Conservation (phyloP, 805 yeast genomes). For the Cyberlindnera euphorbiiphila region DNA sequence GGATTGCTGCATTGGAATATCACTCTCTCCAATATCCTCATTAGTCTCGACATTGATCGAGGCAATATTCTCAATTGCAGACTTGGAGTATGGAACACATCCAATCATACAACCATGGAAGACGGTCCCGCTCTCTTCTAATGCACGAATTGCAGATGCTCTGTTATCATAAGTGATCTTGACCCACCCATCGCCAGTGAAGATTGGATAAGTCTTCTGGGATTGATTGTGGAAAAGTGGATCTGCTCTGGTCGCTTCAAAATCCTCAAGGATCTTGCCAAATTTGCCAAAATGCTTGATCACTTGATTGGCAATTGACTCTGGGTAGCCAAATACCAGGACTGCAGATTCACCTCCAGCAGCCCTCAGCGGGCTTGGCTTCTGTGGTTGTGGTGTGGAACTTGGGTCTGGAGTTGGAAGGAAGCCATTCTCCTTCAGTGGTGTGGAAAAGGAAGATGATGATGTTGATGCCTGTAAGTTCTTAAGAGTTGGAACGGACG, state of each 20-base stretch:
- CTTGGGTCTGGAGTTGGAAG: constrained; percentile 1
- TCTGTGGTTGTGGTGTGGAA: constrained; percentile 1
- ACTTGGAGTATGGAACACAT: constrained; percentile 64
- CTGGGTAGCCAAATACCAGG: constrained; percentile 86
- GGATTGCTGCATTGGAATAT: constrained; percentile 15
- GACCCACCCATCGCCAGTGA: constrained; percentile 88
- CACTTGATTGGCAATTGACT: constrained; percentile 60
- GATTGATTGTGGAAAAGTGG: constrained; percentile 21
- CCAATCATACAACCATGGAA: constrained; percentile 65
- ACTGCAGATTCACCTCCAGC: constrained; percentile 54
- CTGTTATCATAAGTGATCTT: constrained; percentile 78
- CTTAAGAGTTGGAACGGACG: not conserved
- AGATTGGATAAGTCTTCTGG: constrained; percentile 57
- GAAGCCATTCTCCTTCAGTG: constrained; percentile 11
- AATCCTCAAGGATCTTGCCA: constrained; percentile 77
- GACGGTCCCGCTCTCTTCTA: constrained; percentile 75
- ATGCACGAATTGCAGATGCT: constrained; percentile 74
- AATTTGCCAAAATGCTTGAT: constrained; percentile 72
- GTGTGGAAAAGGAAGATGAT: constrained; percentile 20
- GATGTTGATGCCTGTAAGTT: not conserved
- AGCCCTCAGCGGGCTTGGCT: constrained; percentile 2
- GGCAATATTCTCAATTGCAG: constrained; percentile 55
- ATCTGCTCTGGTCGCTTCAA: constrained; percentile 39
- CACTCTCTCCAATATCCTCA: constrained; percentile 46
- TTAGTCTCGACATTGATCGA: constrained; percentile 37